Evolutionary conservation across 1,284 basidiomycete species (phyloP).

Genomic region (Vanrija pseudolonga): DNA sequence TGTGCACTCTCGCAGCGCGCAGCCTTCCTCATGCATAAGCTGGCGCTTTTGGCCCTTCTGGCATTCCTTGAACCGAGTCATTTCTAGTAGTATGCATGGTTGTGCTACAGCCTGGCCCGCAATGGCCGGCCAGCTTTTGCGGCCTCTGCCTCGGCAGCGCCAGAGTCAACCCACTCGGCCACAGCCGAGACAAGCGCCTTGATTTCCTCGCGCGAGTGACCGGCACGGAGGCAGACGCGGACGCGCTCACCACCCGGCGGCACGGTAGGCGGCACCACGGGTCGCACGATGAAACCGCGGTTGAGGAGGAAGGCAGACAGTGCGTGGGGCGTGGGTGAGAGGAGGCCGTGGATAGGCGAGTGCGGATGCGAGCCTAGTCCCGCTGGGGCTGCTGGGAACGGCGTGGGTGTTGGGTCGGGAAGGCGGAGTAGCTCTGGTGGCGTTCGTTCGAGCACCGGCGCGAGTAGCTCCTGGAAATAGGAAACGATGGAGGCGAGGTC

Average conservation of each 20-base stretch:
- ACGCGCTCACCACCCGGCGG: slow-evolving; percentile 46
- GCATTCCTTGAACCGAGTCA: too few relatives aligned
- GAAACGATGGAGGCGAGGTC: background rate
- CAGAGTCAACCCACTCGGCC: slow-evolving; percentile 28
- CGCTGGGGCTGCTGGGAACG: slow-evolving; percentile 13
- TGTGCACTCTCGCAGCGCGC: too few relatives aligned
- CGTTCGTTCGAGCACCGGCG: slow-evolving; percentile 21
- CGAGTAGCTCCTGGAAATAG: slow-evolving; percentile 24
- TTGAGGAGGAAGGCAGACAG: slow-evolving; percentile 39
- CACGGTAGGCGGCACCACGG: slow-evolving; percentile 48
- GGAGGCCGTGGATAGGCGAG: slow-evolving; percentile 76
- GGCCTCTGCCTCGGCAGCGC: too few relatives aligned
- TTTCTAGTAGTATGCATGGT: too few relatives aligned
- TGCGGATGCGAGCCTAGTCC: slow-evolving; percentile 25
- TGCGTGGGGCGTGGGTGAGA: slow-evolving; percentile 65
- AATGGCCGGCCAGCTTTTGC: too few relatives aligned
- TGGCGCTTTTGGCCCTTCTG: too few relatives aligned
- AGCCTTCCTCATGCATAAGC: too few relatives aligned
- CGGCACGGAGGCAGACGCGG: slow-evolving; percentile 44
- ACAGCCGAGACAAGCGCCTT: slow-evolving; percentile 26
- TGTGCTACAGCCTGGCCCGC: too few relatives aligned
- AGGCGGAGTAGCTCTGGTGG: slow-evolving; percentile 27
- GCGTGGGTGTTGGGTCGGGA: slow-evolving; percentile 22
- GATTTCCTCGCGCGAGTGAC: slow-evolving; percentile 27
- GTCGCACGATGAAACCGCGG: slow-evolving; percentile 42